phyloP scores from a whole-genome alignment of 305 asterid species.

The Fraxinus ornus region DNA sequence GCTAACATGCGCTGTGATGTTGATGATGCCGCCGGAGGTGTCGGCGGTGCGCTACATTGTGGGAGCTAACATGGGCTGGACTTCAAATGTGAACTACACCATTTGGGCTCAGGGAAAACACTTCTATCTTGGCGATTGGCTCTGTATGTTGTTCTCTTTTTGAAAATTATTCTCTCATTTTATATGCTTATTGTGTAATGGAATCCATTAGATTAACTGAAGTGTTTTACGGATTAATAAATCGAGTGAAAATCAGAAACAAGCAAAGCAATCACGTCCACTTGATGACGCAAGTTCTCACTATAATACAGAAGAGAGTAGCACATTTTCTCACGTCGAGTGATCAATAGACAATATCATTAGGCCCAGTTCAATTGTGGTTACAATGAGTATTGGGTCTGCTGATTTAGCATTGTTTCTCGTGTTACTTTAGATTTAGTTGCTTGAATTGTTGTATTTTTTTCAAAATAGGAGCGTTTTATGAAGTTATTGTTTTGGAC shows the following conservation, averaged over 20 bases:
- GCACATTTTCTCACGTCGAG: not conserved
- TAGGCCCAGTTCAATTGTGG: not conserved
- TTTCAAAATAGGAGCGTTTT: too few species aligned
- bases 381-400: slow-evolving; percentile 29
- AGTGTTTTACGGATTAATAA: not conserved
- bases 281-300: not conserved
- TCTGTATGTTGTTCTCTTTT: slow-evolving; percentile 48
- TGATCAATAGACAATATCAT: too few species aligned
- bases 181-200: not conserved
- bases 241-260: not conserved
- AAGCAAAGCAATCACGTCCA: not conserved
- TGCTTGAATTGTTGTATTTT: not conserved
- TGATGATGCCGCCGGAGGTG: slow-evolving; percentile 52
- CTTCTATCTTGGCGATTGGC: slow-evolving; percentile 78
- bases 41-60: slow-evolving; percentile 54
- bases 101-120: slow-evolving; percentile 53
- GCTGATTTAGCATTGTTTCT: not conserved
- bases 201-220: not conserved
- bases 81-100: slow-evolving; percentile 54
- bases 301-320: not conserved
- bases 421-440: not conserved
- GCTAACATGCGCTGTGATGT: slow-evolving; percentile 45
- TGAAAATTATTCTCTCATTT: too few species aligned
- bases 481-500: too few species aligned
- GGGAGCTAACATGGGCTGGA: slow-evolving; percentile 59